Conservation (phyloP, 202 grass and related monocot genomes). For the Zoysia matrella region DNA sequence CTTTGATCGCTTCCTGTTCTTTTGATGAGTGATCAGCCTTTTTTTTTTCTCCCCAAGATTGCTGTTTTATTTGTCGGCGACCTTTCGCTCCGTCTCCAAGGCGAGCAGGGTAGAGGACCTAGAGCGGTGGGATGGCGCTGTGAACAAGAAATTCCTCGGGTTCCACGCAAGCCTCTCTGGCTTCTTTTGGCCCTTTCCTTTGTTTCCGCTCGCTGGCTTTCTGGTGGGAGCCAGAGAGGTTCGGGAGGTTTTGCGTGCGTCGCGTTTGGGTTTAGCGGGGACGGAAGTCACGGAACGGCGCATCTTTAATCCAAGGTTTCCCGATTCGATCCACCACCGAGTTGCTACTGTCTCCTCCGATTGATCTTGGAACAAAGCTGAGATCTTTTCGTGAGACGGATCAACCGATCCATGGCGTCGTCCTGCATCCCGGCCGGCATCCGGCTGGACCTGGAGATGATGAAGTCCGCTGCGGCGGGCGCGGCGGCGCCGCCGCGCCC, state of each 20-base stretch:
- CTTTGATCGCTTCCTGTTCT: not conserved
- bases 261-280: slow-evolving; percentile 13
- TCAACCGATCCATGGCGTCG: slow-evolving; percentile 45
- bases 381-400: not conserved
- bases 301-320: slow-evolving; percentile 8
- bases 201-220: slow-evolving; percentile 27
- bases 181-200: slow-evolving; percentile 17
- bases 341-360: not conserved
- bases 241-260: slow-evolving; percentile 14
- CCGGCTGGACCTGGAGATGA: slow-evolving; percentile 74
- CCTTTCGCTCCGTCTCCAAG: slow-evolving; percentile 3
- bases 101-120: not conserved
- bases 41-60: slow-evolving; percentile 16
- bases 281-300: too few relatives aligned
- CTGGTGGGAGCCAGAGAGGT: not conserved
- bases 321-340: slow-evolving; percentile 13
- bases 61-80: slow-evolving; percentile 31
- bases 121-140: slow-evolving; percentile 33
- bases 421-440: slow-evolving; percentile 54
- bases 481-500: slow-evolving; percentile 28
- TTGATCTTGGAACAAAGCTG: not conserved
- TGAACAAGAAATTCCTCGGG: slow-evolving; percentile 61
- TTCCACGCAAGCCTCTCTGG: slow-evolving; percentile 44
- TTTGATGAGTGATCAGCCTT: too few relatives aligned
- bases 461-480: slow-evolving; percentile 45